Conservation (phyloP, 2,329 filamentous ascomycete genomes). For the Trichoderma atrobrunneum region DNA sequence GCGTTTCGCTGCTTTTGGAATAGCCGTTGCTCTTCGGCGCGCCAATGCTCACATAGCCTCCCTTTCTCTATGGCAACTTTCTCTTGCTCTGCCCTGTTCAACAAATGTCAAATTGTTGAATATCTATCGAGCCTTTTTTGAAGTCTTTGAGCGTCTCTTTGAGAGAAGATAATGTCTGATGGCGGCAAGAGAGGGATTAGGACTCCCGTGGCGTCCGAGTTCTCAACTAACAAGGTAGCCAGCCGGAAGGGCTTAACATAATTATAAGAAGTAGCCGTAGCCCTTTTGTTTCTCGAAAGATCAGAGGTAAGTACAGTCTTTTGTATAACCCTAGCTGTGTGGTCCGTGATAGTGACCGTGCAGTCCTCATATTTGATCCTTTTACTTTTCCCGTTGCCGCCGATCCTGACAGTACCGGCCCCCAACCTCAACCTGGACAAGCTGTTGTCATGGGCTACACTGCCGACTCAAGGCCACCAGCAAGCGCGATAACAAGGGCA, state of each 20-base stretch:
- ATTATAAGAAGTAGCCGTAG: no score
- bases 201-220: no score
- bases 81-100: neutral
- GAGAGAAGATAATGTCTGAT: neutral
- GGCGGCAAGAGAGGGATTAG: no score
- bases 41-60: neutral
- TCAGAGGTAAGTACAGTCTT: no score
- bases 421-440: constrained; percentile 54
- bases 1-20: neutral
- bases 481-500: constrained; percentile 63
- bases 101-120: neutral
- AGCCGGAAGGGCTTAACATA: no score
- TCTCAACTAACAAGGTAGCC: no score
- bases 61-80: neutral
- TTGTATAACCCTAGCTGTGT: no score
- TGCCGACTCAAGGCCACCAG: constrained; percentile 70
- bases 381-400: no score
- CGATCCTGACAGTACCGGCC: constrained; percentile 45
- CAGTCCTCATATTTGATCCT: no score
- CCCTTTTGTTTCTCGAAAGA: no score
- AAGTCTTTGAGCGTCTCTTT: neutral
- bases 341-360: no score
- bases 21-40: neutral
- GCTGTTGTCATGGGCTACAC: constrained; percentile 87
- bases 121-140: constrained; percentile 2